Percentiles rank a stretch among this genome's conserved stretches.
phyloP scores from a whole-genome alignment of 2,329 filamentous ascomycete species.

The Cyclaneusma minus region DNA sequence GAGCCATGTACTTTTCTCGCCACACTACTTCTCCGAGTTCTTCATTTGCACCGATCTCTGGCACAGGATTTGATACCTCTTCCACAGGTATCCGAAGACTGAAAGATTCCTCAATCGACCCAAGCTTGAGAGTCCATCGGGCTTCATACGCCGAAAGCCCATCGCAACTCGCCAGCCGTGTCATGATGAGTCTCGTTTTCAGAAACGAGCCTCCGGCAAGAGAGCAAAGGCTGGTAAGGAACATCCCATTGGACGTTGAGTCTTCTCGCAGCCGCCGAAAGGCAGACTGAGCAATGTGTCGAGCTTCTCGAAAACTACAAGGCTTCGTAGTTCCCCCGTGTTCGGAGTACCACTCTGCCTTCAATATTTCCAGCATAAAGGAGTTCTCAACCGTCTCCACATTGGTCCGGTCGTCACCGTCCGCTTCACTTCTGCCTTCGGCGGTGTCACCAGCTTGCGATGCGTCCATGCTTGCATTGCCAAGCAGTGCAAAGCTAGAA shows the following conservation, averaged over 20 bases:
- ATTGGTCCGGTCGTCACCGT: conserved; percentile 27
- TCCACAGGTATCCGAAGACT: conserved; percentile 30
- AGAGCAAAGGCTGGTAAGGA: conserved; percentile 42
- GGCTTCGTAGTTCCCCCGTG: conserved; percentile 25
- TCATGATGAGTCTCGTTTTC: conserved; percentile 26
- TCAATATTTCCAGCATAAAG: conserved; percentile 33
- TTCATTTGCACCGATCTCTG: conserved; percentile 6
- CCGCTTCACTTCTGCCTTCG: no score
- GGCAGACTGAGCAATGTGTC: conserved; percentile 35
- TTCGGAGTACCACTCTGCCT: conserved; percentile 34
- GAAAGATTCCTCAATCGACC: conserved; percentile 34
- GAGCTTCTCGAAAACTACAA: conserved; percentile 34
- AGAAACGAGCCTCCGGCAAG: conserved; percentile 37
- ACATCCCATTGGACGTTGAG: conserved; percentile 34
- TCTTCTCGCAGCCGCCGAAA: conserved; percentile 35
- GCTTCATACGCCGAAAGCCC: conserved; percentile 31
- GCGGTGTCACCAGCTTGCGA: conserved; percentile 1
- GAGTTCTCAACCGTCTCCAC: conserved; percentile 39
- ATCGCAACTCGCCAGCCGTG: conserved; percentile 25
- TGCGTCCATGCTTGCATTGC: conserved; percentile 6
- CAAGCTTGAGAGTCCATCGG: conserved; percentile 39
- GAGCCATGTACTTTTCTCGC: conserved; percentile 37
- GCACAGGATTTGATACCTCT: conserved; percentile 7
- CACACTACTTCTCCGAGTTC: conserved; percentile 20
- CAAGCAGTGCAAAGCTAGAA: conserved; percentile 11